phyloP scores from a whole-genome alignment of 345 rosid genomes.

The Acer saccharum region DNA sequence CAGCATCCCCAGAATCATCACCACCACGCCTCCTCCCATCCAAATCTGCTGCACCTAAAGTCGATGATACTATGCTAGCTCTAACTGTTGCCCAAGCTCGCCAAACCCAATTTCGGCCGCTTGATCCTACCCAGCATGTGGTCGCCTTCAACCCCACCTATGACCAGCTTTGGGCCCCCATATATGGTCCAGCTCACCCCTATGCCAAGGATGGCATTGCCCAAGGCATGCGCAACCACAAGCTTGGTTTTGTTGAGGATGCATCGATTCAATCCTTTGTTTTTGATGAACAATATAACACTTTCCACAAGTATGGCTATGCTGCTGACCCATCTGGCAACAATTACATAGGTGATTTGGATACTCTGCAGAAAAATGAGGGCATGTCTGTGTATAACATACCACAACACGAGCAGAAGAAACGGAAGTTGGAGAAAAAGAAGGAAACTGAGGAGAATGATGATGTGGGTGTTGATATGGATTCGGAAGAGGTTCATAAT shows the following conservation, averaged over 20 bases:
- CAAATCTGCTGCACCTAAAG: constrained; percentile 87
- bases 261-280: constrained; percentile 81
- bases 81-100: constrained; percentile 67
- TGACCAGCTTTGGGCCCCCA: constrained; percentile 95
- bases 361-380: constrained; percentile 58
- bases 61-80: constrained; percentile 90
- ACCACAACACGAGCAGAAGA: constrained; percentile 84
- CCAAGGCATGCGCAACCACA: constrained; percentile 96
- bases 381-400: constrained; percentile 78
- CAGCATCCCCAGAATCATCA: constrained; percentile 65
- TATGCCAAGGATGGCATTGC: constrained; percentile 95
- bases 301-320: constrained; percentile 85
- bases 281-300: constrained; percentile 92
- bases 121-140: constrained; percentile 79
- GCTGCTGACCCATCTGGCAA: constrained; percentile 88
- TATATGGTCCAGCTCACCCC: constrained; percentile 83
- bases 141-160: constrained; percentile 77
- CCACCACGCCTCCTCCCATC: constrained; percentile 71
- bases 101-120: constrained; percentile 61
- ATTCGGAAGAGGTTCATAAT: constrained; percentile 62
- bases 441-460: constrained; percentile 45
- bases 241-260: constrained; percentile 94
- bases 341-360: constrained; percentile 79
- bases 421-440: constrained; percentile 64
- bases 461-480: constrained; percentile 30